Percentiles rank a stretch among this genome's conserved stretches.
Evolutionary conservation across 2,329 filamentous ascomycete genomes (phyloP).

Genomic region (Hortaea sp.): DNA sequence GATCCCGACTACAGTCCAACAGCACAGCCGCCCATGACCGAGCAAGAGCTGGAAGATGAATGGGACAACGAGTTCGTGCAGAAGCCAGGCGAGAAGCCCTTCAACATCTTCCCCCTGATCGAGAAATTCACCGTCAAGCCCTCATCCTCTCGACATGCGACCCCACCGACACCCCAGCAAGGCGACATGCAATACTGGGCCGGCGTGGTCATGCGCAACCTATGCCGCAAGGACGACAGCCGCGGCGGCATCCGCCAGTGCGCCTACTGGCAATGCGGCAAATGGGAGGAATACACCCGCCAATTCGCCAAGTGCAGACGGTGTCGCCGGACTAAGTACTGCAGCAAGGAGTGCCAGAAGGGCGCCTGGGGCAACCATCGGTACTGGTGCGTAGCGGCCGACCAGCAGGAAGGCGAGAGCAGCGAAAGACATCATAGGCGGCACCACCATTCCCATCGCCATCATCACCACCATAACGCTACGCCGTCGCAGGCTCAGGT

Average conservation of each 20-base stretch:
- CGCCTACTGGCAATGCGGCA: constrained; percentile 95
- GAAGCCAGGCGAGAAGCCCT: constrained; percentile 21
- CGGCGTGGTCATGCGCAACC: constrained; percentile 95
- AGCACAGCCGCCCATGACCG: constrained; percentile 25
- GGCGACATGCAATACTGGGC: constrained; percentile 96
- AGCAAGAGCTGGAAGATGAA: constrained; percentile 56
- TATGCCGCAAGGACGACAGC: constrained; percentile 95
- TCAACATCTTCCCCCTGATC: constrained; percentile 91
- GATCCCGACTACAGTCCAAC: constrained; percentile 54
- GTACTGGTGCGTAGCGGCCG: constrained; percentile 86
- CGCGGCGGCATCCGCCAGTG: constrained; percentile 92
- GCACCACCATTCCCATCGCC: constrained; percentile 15
- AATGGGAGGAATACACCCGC: constrained; percentile 93
- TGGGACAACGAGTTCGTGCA: constrained; percentile 77
- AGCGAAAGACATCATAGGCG: constrained; percentile 13
- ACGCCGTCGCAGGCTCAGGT: not conserved
- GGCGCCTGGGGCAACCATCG: constrained; percentile 97
- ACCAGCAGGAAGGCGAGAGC: constrained; percentile 18
- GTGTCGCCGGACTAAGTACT: constrained; percentile 83
- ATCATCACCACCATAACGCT: not conserved
- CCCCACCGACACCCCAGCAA: constrained; percentile 21
- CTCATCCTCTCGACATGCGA: constrained; percentile 15
- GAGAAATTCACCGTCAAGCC: constrained; percentile 90
- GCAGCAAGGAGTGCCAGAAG: constrained; percentile 99
- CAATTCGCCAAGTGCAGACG: constrained; percentile 97